Percentiles rank a stretch among this genome's conserved stretches.
Conservation (phyloP, 441 rosid genomes). For the Codiaeum variegatum region DNA sequence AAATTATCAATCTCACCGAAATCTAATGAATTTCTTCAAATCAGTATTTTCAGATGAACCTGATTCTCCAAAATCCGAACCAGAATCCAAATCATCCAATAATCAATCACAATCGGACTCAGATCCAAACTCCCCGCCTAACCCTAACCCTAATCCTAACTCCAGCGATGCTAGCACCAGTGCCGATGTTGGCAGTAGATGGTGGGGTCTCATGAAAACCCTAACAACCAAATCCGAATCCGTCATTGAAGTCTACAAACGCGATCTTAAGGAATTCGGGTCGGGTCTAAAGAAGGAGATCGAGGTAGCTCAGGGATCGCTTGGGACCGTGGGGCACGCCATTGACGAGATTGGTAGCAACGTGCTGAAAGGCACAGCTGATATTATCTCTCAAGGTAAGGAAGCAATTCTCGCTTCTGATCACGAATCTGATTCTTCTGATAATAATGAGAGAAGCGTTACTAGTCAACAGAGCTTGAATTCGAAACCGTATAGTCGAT, state of each 20-base stretch:
- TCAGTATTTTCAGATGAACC: slow-evolving; percentile 67
- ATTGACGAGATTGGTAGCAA: slow-evolving; percentile 73
- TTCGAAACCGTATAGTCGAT: slow-evolving; percentile 41
- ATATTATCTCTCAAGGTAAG: slow-evolving; percentile 84
- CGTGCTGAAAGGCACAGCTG: slow-evolving; percentile 69
- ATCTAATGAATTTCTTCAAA: slow-evolving; percentile 65
- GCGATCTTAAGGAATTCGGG: slow-evolving; percentile 85
- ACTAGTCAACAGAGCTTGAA: slow-evolving; percentile 1
- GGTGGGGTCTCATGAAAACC: slow-evolving; percentile 69
- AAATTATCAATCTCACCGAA: too few relatives aligned
- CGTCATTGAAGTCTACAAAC: slow-evolving; percentile 71
- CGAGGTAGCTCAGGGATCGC: slow-evolving; percentile 88
- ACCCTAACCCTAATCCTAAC: slow-evolving; percentile 2
- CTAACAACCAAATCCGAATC: slow-evolving; percentile 67
- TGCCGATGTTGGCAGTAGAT: slow-evolving; percentile 26
- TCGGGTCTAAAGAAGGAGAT: slow-evolving; percentile 86
- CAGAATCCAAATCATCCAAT: slow-evolving; percentile 30
- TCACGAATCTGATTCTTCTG: slow-evolving; percentile 54
- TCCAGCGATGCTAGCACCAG: background rate
- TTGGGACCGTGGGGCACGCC: slow-evolving; percentile 57
- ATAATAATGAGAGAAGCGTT: slow-evolving; percentile 5
- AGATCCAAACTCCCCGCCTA: slow-evolving; percentile 6
- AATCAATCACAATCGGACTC: background rate
- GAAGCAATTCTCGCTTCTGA: slow-evolving; percentile 66
- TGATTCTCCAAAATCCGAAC: slow-evolving; percentile 23